Base-by-base conservation (phyloP, 768 basidiomycete genomes). In the Termitomyces sp. region DNA sequence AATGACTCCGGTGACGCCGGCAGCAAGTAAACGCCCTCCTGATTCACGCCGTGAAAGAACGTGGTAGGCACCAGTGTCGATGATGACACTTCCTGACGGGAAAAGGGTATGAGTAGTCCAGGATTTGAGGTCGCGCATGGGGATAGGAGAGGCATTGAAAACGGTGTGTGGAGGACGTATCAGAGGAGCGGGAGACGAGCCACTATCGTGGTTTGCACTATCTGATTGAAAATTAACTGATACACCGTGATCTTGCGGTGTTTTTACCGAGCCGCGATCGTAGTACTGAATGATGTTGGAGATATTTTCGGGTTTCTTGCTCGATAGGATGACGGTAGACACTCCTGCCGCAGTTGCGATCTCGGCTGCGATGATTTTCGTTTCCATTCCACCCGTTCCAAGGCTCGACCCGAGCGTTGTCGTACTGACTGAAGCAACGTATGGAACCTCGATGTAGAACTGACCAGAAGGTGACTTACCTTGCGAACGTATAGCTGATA, bases 341-440 rank as follows among this genome's bases (percentile, higher is more conserved):
- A 96, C 94, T 7, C 97, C 97, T 0, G 95, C 96, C 0, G 87
- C 94, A 0, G 92, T 96, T 5, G 96, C 94, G 32, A 99, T 93
- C 66, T 99, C 97, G 0, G 97, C 96, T 1, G 97, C 97, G 62
- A 98, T 97, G 63, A 98, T 83, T 68, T 98, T 99, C 3, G 97
- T 99, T 72, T 97, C 94, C 97, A 98, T 98, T 3, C 97, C 97
- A 0, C 97, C 97, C 1, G 97, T 98, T 0, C 97, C 97, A 11
- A 99, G 80, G 62, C 83, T 92, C 1, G 93, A 95, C 0, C 97
- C 97, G 1, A 96, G 79, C 0, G 97, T 97, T 2, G 85, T 84
- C 0, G 93, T 97, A 70, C 92, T 95, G 8, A 99, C 97, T 96
- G 65, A 26, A 48, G 28, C 35, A 22, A 56, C 38, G 6, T 24